Percentiles rank a stretch among this genome's conserved stretches.
Conservation (phyloP, 2,329 filamentous ascomycete genomes). For the Colletotrichum lupini region DNA sequence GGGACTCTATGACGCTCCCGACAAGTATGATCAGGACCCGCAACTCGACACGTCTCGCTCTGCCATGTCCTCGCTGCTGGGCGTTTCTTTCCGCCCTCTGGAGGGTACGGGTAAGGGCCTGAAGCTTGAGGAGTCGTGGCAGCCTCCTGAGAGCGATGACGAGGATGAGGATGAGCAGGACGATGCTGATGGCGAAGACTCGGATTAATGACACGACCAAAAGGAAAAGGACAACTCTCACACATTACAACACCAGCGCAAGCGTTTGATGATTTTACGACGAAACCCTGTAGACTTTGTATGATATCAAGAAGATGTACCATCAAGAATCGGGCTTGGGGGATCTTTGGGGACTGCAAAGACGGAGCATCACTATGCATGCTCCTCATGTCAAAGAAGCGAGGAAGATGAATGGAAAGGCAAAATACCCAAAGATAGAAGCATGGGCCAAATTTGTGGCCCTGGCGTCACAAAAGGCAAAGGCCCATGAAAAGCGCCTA, state of each 20-base stretch:
- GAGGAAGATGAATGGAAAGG: not conserved
- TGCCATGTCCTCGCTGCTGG: conserved; percentile 65
- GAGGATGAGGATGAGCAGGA: conserved; percentile 57
- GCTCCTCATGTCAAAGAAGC: not conserved
- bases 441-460: not conserved
- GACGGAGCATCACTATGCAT: not conserved
- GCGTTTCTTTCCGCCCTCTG: conserved; percentile 55
- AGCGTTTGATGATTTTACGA: conserved; percentile 22
- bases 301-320: conserved; percentile 18
- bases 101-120: conserved; percentile 76
- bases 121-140: conserved; percentile 85
- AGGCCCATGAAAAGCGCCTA: not conserved
- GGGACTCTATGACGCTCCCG: conserved; percentile 82
- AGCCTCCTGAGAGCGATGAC: conserved; percentile 72
- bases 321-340: not conserved
- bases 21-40: conserved; percentile 61
- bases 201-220: conserved; percentile 17
- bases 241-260: conserved; percentile 7
- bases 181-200: conserved; percentile 47
- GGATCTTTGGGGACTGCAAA: not conserved
- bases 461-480: not conserved
- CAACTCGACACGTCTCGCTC: conserved; percentile 65
- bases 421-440: not conserved
- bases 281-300: conserved; percentile 30
- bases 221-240: not conserved